Percentiles rank a stretch among this genome's conserved stretches.
Conservation (phyloP, 148 eudicot genomes). For the Suaeda aralocaspica region DNA sequence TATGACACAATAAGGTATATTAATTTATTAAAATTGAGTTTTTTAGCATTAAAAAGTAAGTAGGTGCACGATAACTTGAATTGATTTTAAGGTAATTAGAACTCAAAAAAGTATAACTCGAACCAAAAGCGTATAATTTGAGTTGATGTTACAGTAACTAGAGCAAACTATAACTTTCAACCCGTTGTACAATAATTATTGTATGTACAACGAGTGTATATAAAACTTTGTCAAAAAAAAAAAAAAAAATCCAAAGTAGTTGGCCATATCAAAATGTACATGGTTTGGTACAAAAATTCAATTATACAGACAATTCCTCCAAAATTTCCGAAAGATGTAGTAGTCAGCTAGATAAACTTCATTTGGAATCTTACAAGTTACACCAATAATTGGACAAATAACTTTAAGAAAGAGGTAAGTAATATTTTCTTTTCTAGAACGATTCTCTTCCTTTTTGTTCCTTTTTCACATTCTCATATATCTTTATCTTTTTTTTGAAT, state of each 20-base stretch:
- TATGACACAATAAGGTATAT: too few relatives aligned
- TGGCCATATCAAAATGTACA: constrained; percentile 10
- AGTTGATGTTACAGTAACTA: too few relatives aligned
- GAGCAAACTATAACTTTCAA: too few relatives aligned
- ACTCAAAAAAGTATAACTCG: too few relatives aligned
- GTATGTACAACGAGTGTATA: neutral
- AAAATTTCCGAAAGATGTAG: neutral
- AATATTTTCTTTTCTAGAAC: constrained; percentile 1
- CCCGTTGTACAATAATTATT: too few relatives aligned
- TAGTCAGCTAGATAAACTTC: constrained; percentile 10
- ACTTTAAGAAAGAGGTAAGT: constrained; percentile 1
- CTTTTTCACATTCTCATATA: neutral
- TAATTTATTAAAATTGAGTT: too few relatives aligned
- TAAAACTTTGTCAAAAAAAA: too few relatives aligned
- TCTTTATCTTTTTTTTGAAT: neutral
- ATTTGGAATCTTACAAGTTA: constrained; percentile 5
- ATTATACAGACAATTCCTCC: neutral
- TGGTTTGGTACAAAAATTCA: neutral
- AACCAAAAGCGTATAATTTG: too few relatives aligned
- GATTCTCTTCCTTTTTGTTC: neutral
- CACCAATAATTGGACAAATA: neutral
- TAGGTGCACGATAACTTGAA: too few relatives aligned
- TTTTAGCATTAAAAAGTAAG: too few relatives aligned
- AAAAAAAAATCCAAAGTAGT: constrained; percentile 2
- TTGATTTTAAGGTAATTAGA: too few relatives aligned